Evolutionary conservation across 306 rosid species (phyloP).

Genomic region (Quercus glauca): DNA sequence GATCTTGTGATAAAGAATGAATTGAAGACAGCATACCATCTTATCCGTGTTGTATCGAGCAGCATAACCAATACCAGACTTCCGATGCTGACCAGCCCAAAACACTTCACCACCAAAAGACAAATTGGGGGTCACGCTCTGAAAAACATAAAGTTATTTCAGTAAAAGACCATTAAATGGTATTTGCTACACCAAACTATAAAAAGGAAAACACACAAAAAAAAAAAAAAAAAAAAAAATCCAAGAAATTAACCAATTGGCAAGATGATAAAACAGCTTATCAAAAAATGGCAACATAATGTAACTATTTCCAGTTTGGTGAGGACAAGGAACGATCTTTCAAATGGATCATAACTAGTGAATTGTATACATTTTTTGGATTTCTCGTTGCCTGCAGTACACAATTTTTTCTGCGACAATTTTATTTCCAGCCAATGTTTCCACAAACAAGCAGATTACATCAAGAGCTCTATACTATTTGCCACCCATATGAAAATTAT

Average conservation of each 20-base stretch:
- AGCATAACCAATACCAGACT: constrained; percentile 96
- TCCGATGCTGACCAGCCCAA: constrained; percentile 99
- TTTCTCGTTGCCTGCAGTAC: too few species aligned
- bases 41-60: constrained; percentile 95
- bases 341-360: too few species aligned
- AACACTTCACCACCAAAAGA: constrained; percentile 98
- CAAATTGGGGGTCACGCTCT: constrained; percentile 85
- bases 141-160: constrained; percentile 15
- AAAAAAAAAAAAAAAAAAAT: neutral
- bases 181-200: neutral
- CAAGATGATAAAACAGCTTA: neutral
- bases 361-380: neutral
- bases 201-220: neutral
- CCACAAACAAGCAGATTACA: too few species aligned
- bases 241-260: neutral
- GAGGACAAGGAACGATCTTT: too few species aligned
- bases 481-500: neutral
- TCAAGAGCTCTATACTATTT: neutral
- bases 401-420: too few species aligned
- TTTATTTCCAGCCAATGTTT: too few species aligned
- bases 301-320: neutral
- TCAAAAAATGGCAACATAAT: neutral
- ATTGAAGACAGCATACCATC: constrained; percentile 52
- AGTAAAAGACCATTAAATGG: neutral
- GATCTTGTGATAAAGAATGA: neutral